These are phyloP conservation scores for Wickerhamomyces rabaulensis DNA, from an alignment of 805 yeast species.

Conservation along the genomic window DNA sequence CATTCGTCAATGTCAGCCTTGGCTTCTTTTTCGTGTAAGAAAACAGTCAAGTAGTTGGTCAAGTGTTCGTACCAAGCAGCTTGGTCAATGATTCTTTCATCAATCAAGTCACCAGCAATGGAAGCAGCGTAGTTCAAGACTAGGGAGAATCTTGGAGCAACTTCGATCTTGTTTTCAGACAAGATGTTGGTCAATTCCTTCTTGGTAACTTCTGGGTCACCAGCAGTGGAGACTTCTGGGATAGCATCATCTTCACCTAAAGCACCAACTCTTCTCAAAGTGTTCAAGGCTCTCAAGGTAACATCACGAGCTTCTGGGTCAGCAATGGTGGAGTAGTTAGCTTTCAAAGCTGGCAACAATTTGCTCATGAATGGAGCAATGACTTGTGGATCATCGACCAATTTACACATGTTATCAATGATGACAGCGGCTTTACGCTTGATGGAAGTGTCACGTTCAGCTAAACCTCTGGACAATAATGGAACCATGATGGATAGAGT, in stretches of 20 bases:
- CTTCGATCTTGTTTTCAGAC: conserved; percentile 52
- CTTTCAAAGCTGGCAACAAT: conserved; percentile 93
- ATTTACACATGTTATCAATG: conserved; percentile 99
- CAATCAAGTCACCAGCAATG: conserved; percentile 98
- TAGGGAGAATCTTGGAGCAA: conserved; percentile 71
- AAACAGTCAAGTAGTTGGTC: conserved; percentile 92
- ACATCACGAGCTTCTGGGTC: conserved; percentile 99
- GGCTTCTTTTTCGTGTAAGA: conserved; percentile 90
- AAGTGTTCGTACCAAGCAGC: conserved; percentile 84
- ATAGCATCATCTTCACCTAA: conserved; percentile 83
- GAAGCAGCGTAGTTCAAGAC: conserved; percentile 85
- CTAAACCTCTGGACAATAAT: conserved; percentile 97
- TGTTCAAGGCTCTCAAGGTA: conserved; percentile 93
- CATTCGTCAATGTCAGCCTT: conserved; percentile 86
- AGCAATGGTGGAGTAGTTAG: conserved; percentile 94
- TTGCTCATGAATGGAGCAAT: conserved; percentile 98
- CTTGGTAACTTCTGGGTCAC: conserved; percentile 88
- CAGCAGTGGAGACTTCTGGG: conserved; percentile 98
- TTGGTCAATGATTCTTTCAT: conserved; percentile 94
- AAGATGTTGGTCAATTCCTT: conserved; percentile 73
- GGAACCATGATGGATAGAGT: conserved; percentile 99
- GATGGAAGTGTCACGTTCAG: conserved; percentile 99
- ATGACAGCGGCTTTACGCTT: conserved; percentile 99
- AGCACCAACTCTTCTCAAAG: conserved; percentile 98
- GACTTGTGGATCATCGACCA: conserved; percentile 99